Base-by-base conservation (phyloP, 1,284 basidiomycete species). In the Malassezia nana region DNA sequence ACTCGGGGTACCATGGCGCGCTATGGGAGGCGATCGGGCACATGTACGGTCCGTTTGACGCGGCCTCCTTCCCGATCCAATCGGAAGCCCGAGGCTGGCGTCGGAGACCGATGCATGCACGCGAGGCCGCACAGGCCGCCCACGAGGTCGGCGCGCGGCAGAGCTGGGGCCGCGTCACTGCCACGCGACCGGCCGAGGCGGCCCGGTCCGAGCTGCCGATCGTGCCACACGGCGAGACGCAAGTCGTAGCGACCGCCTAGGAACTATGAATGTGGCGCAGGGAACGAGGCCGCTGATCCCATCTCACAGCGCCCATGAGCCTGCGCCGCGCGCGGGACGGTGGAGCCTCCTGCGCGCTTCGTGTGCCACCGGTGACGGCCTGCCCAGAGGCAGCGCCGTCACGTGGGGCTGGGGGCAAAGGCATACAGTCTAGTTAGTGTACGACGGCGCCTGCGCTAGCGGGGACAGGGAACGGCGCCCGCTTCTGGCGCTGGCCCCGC, bases 401-500 rank as follows among this genome's bases (percentile, higher is more conserved):
- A 31, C 29, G 28, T 32, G 43, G 31, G 24, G 43, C 43, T 29
- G 9, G 28, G 10, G 29, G 24, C 18, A 30, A 29, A 38, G 31
- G 35, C 35, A 38, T 38, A 38, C 35, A 38, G 35, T 38, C 35
- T 38, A 38, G 35, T 38, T 48, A 55, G 31, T 28, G 46, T 10
- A 55, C 42, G 28, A 46, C 31, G 13, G 38, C 44, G 42, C 35
- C 42, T 8, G 31, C 31, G n/a, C 39, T 18, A 2, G 29, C 30
- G 15, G 42, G 16, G 35, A 15, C 18, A 8, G 35, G 35, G 16
- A 50, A 56, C 22, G 43, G 38, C 16, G 49, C 35, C 2, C 22
- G 13, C 51, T 64, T 63, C 89, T 72, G 85, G 80, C 88, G 86
- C 81, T 89, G 90, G 16, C 92, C 92, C 26, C 80, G 78, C 22